Conservation (phyloP, 176 grass and related monocot species). For the Otatea glauca region DNA sequence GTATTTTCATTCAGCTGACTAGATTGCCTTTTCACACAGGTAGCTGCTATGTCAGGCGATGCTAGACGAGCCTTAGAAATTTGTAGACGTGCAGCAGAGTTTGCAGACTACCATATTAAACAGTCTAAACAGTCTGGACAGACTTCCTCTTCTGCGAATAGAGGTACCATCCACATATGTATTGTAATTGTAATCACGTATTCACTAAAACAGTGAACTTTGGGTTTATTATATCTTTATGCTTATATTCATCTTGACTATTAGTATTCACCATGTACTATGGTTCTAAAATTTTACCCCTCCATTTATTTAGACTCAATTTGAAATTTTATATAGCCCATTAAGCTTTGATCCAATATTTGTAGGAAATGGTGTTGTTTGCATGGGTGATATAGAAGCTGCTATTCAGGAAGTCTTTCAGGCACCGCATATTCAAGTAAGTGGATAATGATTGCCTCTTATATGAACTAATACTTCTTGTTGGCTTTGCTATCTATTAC, state of each 20-base stretch:
- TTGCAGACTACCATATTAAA: constrained; percentile 84
- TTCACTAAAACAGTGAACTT: constrained; percentile 4
- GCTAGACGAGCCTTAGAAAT: constrained; percentile 93
- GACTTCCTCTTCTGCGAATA: constrained; percentile 36
- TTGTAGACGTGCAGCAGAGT: constrained; percentile 84
- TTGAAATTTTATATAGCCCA: constrained; percentile 1
- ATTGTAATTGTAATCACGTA: neutral
- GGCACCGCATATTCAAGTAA: constrained; percentile 97
- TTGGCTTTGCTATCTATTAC: neutral
- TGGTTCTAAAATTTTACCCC: constrained; percentile 4
- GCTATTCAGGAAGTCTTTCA: constrained; percentile 97
- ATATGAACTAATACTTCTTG: constrained; percentile 5
- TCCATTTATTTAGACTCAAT: constrained; percentile 19
- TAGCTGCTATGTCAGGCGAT: constrained; percentile 98
- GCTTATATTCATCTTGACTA: constrained; percentile 16
- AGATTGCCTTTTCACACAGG: constrained; percentile 54
- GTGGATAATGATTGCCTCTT: constrained; percentile 33
- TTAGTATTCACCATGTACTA: neutral
- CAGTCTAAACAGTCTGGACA: constrained; percentile 62
- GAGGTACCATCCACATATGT: constrained; percentile 40
- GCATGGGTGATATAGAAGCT: constrained; percentile 84
- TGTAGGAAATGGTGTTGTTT: constrained; percentile 70
- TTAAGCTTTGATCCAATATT: constrained; percentile 34
- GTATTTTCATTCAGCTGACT: constrained; percentile 19
- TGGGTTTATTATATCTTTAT: constrained; percentile 29